phyloP scores from a whole-genome alignment of 176 grass and related monocot species.

The Tillandsia leiboldiana region DNA sequence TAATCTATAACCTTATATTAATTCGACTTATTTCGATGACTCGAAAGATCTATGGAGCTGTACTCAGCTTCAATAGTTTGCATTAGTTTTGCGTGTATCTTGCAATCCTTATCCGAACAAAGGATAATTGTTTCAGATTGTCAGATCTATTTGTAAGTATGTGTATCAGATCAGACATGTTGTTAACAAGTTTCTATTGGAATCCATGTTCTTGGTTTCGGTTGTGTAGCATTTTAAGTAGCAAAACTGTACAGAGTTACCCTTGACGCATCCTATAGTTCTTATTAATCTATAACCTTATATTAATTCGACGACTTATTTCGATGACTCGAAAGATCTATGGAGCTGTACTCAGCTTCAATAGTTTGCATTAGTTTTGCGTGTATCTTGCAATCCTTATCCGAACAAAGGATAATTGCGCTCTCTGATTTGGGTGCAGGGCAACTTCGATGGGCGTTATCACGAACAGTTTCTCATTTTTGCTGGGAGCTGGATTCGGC shows the following conservation, averaged over 20 bases:
- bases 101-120: not conserved
- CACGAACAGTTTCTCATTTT: conserved; percentile 45
- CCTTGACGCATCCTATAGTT: no score
- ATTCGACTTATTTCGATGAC: no score
- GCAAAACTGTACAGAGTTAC: no score
- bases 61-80: not conserved
- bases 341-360: not conserved
- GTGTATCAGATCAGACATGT: no score
- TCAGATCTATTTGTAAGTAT: no score
- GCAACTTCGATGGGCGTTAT: conserved; percentile 45
- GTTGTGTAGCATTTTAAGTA: no score
- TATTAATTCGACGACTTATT: no score
- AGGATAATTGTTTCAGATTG: not conserved
- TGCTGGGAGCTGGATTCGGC: conserved; percentile 42
- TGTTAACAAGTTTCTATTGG: no score
- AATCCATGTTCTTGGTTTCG: no score
- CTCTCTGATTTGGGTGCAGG: conserved; percentile 15
- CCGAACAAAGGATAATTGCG: not conserved
- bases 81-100: not conserved
- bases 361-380: not conserved
- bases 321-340: no score
- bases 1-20: no score
- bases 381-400: not conserved
- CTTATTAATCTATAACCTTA: no score
- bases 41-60: not conserved